These are phyloP conservation scores for Podosphaera leucotricha DNA, from an alignment of 2,329 filamentous ascomycete genomes.

Conservation along the genomic window DNA sequence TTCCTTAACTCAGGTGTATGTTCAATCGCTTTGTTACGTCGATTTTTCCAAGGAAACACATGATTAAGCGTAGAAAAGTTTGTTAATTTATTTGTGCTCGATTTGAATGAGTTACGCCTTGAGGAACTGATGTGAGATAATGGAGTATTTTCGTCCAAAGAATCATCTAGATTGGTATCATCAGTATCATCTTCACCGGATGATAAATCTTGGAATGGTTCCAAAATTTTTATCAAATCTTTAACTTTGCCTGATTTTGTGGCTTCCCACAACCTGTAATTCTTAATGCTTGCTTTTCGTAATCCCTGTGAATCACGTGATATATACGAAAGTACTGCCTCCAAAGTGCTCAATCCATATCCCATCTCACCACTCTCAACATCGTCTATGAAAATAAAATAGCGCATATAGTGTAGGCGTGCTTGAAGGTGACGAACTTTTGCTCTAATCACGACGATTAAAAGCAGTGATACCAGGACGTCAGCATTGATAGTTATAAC, in stretches of 20 bases:
- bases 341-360: conserved; percentile 86
- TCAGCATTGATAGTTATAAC: conserved; percentile 53
- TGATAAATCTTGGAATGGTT: conserved; percentile 28
- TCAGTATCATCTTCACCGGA: conserved; percentile 12
- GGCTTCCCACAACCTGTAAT: conserved; percentile 73
- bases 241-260: conserved; percentile 52
- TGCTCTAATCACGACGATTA: conserved; percentile 81
- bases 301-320: conserved; percentile 59
- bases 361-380: conserved; percentile 91
- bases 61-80: conserved; percentile 35
- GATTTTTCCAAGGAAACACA: conserved; percentile 73
- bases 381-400: conserved; percentile 95
- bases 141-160: conserved; percentile 20
- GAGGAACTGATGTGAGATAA: conserved; percentile 10
- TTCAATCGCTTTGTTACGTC: conserved; percentile 22
- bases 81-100: conserved; percentile 8
- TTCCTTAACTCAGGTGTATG: conserved; percentile 11
- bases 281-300: conserved; percentile 63
- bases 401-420: conserved; percentile 77
- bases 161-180: conserved; percentile 13
- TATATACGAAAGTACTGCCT: conserved; percentile 79
- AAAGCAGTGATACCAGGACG: conserved; percentile 69
- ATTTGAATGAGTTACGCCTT: conserved; percentile 6
- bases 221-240: conserved; percentile 55
- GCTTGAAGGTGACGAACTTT: conserved; percentile 74